A percentile compares a stretch with the other conserved stretches of the same genome.
phyloP scores from a whole-genome alignment of 1,284 basidiomycete species.

The Rhizopogon parksii region DNA sequence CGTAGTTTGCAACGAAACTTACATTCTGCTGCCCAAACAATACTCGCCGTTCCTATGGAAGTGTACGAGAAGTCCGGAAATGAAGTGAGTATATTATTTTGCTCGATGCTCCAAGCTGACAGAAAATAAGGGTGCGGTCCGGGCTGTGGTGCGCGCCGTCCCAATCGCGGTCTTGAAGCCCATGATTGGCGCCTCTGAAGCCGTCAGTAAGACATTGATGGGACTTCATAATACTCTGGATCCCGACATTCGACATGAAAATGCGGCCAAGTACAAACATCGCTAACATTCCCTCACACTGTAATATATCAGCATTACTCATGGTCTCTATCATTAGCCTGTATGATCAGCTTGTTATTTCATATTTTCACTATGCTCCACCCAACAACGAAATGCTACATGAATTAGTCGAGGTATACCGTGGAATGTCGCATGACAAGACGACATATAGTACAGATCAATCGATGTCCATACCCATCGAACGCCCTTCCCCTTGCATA shows the following conservation, averaged over 20 bases:
- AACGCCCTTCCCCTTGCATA: slow-evolving; percentile 66
- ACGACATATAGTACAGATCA: slow-evolving; percentile 26
- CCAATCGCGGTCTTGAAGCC: slow-evolving; percentile 95
- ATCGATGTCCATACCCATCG: slow-evolving; percentile 80
- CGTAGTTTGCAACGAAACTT: slow-evolving; percentile 78
- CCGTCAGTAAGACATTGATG: slow-evolving; percentile 89
- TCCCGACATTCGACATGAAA: slow-evolving; percentile 70
- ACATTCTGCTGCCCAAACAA: slow-evolving; percentile 93
- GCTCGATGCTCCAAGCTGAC: slow-evolving; percentile 1
- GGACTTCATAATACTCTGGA: slow-evolving; percentile 89
- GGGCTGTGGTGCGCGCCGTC: slow-evolving; percentile 90
- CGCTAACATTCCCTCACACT: slow-evolving; percentile 33
- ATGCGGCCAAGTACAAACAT: slow-evolving; percentile 85
- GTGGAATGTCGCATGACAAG: not conserved
- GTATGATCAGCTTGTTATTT: not conserved
- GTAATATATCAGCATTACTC: slow-evolving; percentile 12
- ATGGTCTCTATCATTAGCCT: not conserved
- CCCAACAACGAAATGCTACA: not conserved
- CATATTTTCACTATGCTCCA: not conserved
- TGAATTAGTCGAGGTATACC: not conserved
- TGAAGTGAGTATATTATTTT: slow-evolving; percentile 51
- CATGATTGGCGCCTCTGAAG: slow-evolving; percentile 95
- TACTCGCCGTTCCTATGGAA: slow-evolving; percentile 98
- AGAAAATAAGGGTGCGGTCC: slow-evolving; percentile 69
- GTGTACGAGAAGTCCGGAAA: slow-evolving; percentile 90